Evolutionary conservation across 495 filamentous ascomycete species (phyloP).

Genomic region (Hypoxylon intermedium): DNA sequence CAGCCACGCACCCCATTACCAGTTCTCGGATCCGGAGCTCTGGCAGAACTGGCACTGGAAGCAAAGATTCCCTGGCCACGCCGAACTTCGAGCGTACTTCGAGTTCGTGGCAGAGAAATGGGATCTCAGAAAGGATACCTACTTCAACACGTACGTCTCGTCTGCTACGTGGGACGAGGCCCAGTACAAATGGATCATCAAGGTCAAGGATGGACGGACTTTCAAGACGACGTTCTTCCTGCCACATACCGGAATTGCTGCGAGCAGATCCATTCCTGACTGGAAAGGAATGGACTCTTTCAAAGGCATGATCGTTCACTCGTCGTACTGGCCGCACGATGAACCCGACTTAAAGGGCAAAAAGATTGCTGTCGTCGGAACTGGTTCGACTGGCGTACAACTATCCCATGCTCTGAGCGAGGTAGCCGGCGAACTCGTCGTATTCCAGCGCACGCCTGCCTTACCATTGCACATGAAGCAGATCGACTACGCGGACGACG

Average conservation of each 20-base stretch:
- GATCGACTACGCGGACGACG: slow-evolving; percentile 47
- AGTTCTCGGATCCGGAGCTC: slow-evolving; percentile 58
- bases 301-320: slow-evolving; percentile 61
- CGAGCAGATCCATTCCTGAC: slow-evolving; percentile 50
- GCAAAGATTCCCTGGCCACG: slow-evolving; percentile 57
- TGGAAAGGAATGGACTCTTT: slow-evolving; percentile 62
- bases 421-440: slow-evolving; percentile 47
- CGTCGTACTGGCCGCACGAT: slow-evolving; percentile 65
- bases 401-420: slow-evolving; percentile 55
- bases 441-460: slow-evolving; percentile 63
- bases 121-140: slow-evolving; percentile 58
- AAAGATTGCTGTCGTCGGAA: slow-evolving; percentile 63
- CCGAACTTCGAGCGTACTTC: slow-evolving; percentile 63
- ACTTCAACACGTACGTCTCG: slow-evolving; percentile 57
- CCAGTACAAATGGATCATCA: slow-evolving; percentile 54
- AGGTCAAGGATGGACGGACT: slow-evolving; percentile 53
- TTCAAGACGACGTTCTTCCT: slow-evolving; percentile 58
- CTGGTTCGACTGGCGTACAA: slow-evolving; percentile 66
- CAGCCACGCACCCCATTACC: slow-evolving; percentile 57
- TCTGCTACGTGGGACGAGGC: slow-evolving; percentile 54
- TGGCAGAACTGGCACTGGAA: slow-evolving; percentile 63
- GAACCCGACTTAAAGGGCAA: slow-evolving; percentile 58
- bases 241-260: slow-evolving; percentile 53
- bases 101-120: slow-evolving; percentile 59
- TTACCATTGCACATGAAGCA: slow-evolving; percentile 60